Evolutionary conservation across 345 rosid species (phyloP).

Genomic region (Laguncularia racemosa): DNA sequence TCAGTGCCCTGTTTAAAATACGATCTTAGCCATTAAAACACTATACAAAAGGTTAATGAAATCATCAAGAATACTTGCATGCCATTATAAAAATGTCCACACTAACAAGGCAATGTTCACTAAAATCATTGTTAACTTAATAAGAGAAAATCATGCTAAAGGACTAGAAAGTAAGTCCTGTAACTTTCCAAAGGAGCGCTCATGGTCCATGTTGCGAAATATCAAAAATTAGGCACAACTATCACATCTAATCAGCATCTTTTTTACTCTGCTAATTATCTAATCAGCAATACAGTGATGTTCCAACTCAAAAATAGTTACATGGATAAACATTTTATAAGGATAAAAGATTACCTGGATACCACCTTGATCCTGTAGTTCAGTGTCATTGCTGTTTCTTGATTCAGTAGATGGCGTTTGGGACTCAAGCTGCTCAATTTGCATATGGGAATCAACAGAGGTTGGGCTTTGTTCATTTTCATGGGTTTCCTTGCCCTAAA

Average conservation of each 20-base stretch:
- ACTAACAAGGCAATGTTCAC: no score
- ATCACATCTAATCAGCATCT: no score
- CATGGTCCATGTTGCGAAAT: no score
- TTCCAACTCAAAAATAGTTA: background rate
- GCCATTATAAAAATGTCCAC: no score
- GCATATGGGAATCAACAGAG: slow-evolving; percentile 22
- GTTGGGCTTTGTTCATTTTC: slow-evolving; percentile 39
- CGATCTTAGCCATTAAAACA: background rate
- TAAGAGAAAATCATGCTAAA: no score
- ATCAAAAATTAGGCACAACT: no score
- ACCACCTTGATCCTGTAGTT: slow-evolving; percentile 30
- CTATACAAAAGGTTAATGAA: background rate
- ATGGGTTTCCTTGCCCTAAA: slow-evolving; percentile 35
- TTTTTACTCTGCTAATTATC: no score
- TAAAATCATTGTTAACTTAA: no score
- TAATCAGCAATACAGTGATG: background rate
- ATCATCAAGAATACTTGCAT: no score
- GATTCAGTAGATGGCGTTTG: slow-evolving; percentile 32
- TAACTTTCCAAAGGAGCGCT: no score
- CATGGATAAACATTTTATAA: background rate
- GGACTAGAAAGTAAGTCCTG: no score
- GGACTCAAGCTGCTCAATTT: slow-evolving; percentile 32
- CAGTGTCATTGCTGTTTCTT: slow-evolving; percentile 22
- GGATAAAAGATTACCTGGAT: slow-evolving; percentile 38
- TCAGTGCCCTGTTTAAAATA: slow-evolving; percentile 50